A percentile compares a stretch with the other conserved stretches of the same genome.
Evolutionary conservation across 2,329 filamentous ascomycete genomes (phyloP).

Genomic region (Colletotrichum chrysophilum): DNA sequence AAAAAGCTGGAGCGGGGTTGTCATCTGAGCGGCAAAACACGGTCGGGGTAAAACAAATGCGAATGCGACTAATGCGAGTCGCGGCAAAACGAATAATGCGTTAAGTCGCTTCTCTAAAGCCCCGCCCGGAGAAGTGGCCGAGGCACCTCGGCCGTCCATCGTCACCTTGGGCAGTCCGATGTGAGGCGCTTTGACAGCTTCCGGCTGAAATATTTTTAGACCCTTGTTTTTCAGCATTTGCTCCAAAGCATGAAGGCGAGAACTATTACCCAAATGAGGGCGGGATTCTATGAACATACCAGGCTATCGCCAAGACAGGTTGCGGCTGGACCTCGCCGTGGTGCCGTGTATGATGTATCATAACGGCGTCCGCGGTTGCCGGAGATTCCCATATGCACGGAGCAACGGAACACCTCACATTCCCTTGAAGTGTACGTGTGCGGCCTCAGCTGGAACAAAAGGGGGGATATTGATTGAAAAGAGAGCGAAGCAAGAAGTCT

Average conservation of each 20-base stretch:
- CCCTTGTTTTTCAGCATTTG: not conserved
- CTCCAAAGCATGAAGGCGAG: not conserved
- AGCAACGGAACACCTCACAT: not conserved
- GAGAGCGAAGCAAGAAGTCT: not conserved
- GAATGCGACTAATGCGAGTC: not conserved
- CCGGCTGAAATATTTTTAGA: not conserved
- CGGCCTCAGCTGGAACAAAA: not conserved
- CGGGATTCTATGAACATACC: not conserved
- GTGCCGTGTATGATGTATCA: not conserved
- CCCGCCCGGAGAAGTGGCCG: not conserved
- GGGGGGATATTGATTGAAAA: not conserved
- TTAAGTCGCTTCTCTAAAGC: not conserved
- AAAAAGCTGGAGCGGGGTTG: not conserved
- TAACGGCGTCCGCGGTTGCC: not conserved
- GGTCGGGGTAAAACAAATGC: not conserved
- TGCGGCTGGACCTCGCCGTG: not conserved
- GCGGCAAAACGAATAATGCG: not conserved
- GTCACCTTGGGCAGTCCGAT: not conserved
- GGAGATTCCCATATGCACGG: not conserved
- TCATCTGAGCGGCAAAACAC: not conserved
- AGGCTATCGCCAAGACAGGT: not conserved
- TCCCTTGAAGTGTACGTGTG: not conserved
- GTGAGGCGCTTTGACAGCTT: not conserved
- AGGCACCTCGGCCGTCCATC: not conserved
- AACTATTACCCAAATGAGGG: not conserved